A percentile compares a stretch with the other conserved stretches of the same genome.
Conservation (phyloP, 139 green algal genomes). For the Tetraselmis striata region DNA sequence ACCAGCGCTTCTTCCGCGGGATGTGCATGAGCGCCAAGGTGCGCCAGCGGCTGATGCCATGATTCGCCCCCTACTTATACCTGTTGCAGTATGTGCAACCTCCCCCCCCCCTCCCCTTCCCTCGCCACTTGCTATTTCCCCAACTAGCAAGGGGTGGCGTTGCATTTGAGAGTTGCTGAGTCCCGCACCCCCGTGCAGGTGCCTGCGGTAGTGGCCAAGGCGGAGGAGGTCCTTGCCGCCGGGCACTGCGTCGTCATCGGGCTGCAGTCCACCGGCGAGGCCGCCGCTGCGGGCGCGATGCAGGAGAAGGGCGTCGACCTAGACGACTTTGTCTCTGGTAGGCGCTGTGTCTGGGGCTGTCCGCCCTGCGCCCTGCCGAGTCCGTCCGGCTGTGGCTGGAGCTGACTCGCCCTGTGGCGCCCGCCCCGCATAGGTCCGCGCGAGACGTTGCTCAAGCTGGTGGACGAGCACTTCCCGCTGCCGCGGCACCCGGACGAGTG, state of each 20-base stretch:
- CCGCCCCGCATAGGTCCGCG: too few species aligned
- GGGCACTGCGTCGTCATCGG: slow-evolving; percentile 64
- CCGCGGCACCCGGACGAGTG: neutral
- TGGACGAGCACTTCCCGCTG: slow-evolving; percentile 43
- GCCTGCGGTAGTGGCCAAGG: slow-evolving; percentile 24
- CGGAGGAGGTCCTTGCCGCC: slow-evolving; percentile 33
- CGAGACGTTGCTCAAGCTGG: slow-evolving; percentile 43
- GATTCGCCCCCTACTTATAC: too few species aligned
- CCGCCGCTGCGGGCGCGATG: slow-evolving; percentile 17
- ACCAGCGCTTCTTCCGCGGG: slow-evolving; percentile 73
- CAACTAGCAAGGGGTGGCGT: neutral
- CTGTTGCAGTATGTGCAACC: too few species aligned
- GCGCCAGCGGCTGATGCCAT: neutral
- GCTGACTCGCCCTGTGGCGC: too few species aligned
- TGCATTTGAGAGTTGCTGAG: too few species aligned
- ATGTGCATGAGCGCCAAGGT: slow-evolving; percentile 76
- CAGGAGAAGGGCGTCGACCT: slow-evolving; percentile 18
- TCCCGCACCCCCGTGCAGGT: neutral
- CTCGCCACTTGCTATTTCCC: too few species aligned
- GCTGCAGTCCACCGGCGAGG: slow-evolving; percentile 48
- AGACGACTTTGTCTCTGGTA: slow-evolving; percentile 52
- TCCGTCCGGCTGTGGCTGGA: too few species aligned
- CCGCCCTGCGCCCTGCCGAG: too few species aligned
- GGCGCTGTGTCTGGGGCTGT: too few species aligned
- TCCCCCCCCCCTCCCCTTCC: too few species aligned